Conservation (phyloP, 352 stramenopile genomes). For the Elongisporangium senticosum region DNA sequence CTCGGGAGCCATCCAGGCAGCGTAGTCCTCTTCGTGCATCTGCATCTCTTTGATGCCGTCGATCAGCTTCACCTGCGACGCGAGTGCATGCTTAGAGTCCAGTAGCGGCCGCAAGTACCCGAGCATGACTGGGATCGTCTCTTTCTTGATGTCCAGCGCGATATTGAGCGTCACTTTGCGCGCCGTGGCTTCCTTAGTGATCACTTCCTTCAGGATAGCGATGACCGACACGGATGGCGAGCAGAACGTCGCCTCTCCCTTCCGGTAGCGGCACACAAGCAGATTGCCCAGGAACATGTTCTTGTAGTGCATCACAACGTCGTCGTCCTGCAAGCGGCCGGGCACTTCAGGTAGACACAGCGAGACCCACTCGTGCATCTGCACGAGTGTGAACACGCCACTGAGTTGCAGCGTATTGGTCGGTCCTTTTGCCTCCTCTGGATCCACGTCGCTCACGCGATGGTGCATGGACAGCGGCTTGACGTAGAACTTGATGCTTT, state of each 20-base stretch:
- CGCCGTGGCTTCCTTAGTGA: conserved; percentile 78
- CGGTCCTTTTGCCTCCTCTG: conserved; percentile 40
- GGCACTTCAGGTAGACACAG: conserved; percentile 77
- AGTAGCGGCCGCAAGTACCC: conserved; percentile 55
- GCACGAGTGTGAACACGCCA: conserved; percentile 70
- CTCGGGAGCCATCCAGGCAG: conserved; percentile 71
- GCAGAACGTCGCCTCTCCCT: conserved; percentile 64
- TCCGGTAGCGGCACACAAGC: conserved; percentile 71
- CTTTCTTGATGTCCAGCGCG: conserved; percentile 75
- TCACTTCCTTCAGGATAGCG: conserved; percentile 80
- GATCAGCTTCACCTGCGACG: conserved; percentile 76
- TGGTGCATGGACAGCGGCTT: conserved; percentile 83
- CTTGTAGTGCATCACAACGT: conserved; percentile 69
- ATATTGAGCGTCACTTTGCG: conserved; percentile 78
- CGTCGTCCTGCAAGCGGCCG: conserved; percentile 57
- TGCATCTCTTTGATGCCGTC: conserved; percentile 82
- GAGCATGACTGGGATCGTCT: conserved; percentile 68
- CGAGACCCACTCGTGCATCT: conserved; percentile 85
- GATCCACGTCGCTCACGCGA: conserved; percentile 59
- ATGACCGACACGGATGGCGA: conserved; percentile 80
- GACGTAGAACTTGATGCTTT: conserved; percentile 68
- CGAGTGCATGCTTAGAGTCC: conserved; percentile 62
- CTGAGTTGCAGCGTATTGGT: conserved; percentile 68
- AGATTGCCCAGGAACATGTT: conserved; percentile 72
- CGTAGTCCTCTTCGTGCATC: conserved; percentile 70